phyloP scores from a whole-genome alignment of 208 protist species.

The Trypanosoma scelopori region DNA sequence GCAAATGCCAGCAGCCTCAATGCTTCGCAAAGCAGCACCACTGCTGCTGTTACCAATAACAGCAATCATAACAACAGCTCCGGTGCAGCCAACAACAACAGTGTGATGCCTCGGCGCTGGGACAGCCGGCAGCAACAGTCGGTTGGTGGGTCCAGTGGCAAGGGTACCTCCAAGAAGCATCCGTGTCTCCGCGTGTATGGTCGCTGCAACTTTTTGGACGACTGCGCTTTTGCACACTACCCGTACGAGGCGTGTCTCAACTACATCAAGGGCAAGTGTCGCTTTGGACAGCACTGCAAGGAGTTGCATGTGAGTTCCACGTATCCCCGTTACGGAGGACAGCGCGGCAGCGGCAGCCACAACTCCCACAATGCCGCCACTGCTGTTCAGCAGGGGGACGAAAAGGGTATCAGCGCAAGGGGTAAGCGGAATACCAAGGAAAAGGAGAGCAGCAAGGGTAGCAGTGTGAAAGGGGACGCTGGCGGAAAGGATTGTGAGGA shows the following conservation, averaged over 20 bases:
- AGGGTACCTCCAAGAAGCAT: constrained; percentile 41
- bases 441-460: constrained; percentile 22
- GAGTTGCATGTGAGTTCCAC: constrained; percentile 80
- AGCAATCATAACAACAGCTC: constrained; percentile 13
- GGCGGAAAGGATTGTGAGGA: constrained; percentile 14
- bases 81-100: constrained; percentile 13
- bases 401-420: constrained; percentile 9
- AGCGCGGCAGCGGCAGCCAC: constrained; percentile 18
- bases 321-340: constrained; percentile 37
- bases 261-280: constrained; percentile 91
- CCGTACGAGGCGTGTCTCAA: constrained; percentile 88
- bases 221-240: constrained; percentile 88
- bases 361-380: constrained; percentile 1
- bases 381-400: neutral
- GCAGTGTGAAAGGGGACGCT: constrained; percentile 22
- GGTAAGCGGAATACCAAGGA: constrained; percentile 8
- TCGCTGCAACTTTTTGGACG: constrained; percentile 86
- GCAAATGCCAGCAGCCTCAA: constrained; percentile 14
- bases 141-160: constrained; percentile 3
- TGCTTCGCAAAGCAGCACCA: constrained; percentile 16
- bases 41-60: neutral
- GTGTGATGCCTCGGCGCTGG: constrained; percentile 17
- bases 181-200: constrained; percentile 89
- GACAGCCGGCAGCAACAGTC: constrained; percentile 26
- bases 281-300: constrained; percentile 82